phyloP scores from a whole-genome alignment of 352 stramenopile species.

The Phytophthora kernoviae region DNA sequence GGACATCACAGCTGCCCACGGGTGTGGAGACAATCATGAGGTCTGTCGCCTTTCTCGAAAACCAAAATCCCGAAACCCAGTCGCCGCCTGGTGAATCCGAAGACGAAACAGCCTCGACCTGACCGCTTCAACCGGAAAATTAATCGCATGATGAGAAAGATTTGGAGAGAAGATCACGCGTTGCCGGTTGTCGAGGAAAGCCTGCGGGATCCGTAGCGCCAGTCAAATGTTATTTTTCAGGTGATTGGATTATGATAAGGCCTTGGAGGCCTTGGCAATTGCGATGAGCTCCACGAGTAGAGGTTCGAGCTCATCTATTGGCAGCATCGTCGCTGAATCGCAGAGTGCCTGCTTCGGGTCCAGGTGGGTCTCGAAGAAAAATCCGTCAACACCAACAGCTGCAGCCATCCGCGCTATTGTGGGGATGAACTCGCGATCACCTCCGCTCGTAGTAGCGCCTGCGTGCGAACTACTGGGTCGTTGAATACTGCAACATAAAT shows the following conservation, averaged over 20 bases:
- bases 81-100: conserved; percentile 41
- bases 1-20: conserved; percentile 36
- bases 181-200: conserved; percentile 79
- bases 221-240: conserved; percentile 10
- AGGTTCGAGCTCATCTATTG: conserved; percentile 65
- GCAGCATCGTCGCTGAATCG: conserved; percentile 77
- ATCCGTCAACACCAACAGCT: conserved; percentile 85
- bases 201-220: conserved; percentile 57
- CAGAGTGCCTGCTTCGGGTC: conserved; percentile 63
- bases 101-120: conserved; percentile 53
- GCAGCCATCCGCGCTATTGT: conserved; percentile 86
- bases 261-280: conserved; percentile 62
- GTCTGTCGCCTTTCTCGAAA: conserved; percentile 48
- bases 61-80: conserved; percentile 69
- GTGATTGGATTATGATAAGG: conserved; percentile 25
- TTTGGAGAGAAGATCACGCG: conserved; percentile 70
- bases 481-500: conserved; percentile 56
- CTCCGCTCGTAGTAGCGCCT: conserved; percentile 56
- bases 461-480: conserved; percentile 50
- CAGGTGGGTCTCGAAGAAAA: conserved; percentile 92
- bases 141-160: conserved; percentile 76
- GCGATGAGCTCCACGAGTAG: conserved; percentile 77
- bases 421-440: conserved; percentile 82
- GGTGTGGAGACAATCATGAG: conserved; percentile 24
- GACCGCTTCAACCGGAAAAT: conserved; percentile 84